Conservation (phyloP, 345 rosid species). For the Ceriops tagal region DNA sequence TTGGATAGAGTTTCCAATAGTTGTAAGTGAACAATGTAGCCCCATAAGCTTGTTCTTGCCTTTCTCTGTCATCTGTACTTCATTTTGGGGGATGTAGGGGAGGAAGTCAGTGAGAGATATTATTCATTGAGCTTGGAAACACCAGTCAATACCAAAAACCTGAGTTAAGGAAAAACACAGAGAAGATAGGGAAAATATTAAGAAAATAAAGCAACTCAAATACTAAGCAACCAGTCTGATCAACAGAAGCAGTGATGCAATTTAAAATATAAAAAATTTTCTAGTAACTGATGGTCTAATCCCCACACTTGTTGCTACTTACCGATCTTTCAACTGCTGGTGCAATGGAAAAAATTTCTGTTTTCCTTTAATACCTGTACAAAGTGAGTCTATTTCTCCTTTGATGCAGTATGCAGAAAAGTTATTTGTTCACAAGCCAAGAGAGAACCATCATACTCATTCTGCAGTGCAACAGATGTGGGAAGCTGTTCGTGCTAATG, state of each 20-base stretch:
- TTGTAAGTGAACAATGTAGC: neutral
- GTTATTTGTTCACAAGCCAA: constrained; percentile 72
- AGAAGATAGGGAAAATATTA: too few species aligned
- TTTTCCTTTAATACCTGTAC: neutral
- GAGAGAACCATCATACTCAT: constrained; percentile 49
- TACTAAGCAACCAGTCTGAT: too few species aligned
- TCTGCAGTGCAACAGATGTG: constrained; percentile 65
- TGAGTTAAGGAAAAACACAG: too few species aligned
- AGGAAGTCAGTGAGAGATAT: too few species aligned
- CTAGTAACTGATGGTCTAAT: too few species aligned
- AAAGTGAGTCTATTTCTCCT: constrained; percentile 9
- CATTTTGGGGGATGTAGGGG: too few species aligned
- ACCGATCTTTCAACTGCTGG: neutral
- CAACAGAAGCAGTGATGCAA: neutral
- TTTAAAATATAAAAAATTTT: neutral
- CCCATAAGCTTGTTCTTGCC: neutral
- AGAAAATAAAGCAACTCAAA: too few species aligned
- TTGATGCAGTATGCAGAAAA: constrained; percentile 83
- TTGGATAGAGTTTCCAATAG: neutral
- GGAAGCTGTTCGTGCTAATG: constrained; percentile 87
- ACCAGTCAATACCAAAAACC: too few species aligned
- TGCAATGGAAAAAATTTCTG: neutral
- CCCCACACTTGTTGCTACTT: neutral
- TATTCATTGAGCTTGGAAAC: too few species aligned
- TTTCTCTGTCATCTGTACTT: neutral